These are phyloP conservation scores for Teratosphaeria nubilosa DNA, from an alignment of 2,329 filamentous ascomycete species.

Conservation along the genomic window DNA sequence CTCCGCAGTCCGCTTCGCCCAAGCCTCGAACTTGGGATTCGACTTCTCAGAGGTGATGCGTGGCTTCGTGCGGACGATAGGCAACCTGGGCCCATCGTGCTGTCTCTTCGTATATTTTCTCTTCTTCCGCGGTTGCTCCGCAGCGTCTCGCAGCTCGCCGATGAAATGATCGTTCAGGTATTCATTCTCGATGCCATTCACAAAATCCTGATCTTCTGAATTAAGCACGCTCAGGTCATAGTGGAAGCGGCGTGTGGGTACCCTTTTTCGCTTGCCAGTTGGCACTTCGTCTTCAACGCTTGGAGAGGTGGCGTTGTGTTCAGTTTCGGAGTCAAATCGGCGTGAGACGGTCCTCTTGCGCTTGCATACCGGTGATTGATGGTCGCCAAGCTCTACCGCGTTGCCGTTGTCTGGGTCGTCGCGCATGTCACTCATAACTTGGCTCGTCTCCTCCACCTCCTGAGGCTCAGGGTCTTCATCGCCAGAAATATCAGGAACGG, in stretches of 20 bases:
- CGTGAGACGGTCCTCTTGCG: not conserved
- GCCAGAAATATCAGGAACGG: not conserved
- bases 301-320: not conserved
- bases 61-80: conserved; percentile 12
- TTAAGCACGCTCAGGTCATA: not conserved
- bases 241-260: not conserved
- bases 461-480: not conserved
- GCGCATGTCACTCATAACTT: not conserved
- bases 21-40: conserved; percentile 11
- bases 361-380: not conserved
- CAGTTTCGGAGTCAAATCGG: not conserved
- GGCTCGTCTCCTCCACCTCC: not conserved
- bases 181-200: not conserved
- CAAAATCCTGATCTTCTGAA: not conserved
- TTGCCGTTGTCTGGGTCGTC: not conserved
- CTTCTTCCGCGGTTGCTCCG: not conserved
- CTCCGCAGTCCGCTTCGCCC: conserved; percentile 6
- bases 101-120: not conserved
- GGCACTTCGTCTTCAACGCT: not conserved
- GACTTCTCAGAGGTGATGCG: conserved; percentile 9
- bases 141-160: not conserved
- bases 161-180: not conserved
- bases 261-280: not conserved
- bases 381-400: not conserved
- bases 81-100: not conserved